phyloP scores from a whole-genome alignment of 2,329 filamentous ascomycete species.

The Akanthomyces dipterigenus region DNA sequence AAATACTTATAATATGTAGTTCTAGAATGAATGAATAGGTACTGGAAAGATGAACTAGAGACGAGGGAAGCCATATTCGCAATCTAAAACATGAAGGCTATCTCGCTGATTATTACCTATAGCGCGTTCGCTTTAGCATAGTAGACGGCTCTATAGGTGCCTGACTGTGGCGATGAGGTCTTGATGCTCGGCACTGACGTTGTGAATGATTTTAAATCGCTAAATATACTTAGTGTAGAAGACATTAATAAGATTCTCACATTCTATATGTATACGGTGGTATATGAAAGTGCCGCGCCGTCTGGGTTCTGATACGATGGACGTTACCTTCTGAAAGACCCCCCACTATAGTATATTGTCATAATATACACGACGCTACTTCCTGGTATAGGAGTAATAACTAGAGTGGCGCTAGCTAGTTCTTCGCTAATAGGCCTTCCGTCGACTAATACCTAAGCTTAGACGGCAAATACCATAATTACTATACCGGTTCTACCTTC shows the following conservation, averaged over 20 bases:
- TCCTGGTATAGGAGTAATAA: constrained; percentile 48
- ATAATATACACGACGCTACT: background rate
- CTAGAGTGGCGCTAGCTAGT: constrained; percentile 70
- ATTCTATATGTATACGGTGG: background rate
- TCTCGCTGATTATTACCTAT: no score
- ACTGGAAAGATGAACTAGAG: no score
- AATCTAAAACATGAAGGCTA: no score
- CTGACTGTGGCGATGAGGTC: background rate
- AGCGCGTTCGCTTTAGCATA: background rate
- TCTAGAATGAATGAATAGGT: no score
- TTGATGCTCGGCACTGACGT: background rate
- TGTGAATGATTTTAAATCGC: background rate
- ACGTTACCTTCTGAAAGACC: background rate
- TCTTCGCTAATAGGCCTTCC: background rate
- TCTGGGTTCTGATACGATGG: background rate
- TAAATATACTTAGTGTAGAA: background rate
- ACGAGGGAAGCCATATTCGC: no score
- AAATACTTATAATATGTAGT: no score
- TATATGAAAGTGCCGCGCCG: background rate
- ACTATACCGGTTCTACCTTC: background rate
- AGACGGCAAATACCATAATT: background rate
- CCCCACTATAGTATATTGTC: background rate
- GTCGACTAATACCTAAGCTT: background rate
- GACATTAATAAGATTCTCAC: background rate
- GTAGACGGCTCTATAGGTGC: background rate